Evolutionary conservation across 2,329 filamentous ascomycete genomes (phyloP), one percentile per base, ranked within the genome.

Genomic region (Ophiostoma pallidulum): DNA sequence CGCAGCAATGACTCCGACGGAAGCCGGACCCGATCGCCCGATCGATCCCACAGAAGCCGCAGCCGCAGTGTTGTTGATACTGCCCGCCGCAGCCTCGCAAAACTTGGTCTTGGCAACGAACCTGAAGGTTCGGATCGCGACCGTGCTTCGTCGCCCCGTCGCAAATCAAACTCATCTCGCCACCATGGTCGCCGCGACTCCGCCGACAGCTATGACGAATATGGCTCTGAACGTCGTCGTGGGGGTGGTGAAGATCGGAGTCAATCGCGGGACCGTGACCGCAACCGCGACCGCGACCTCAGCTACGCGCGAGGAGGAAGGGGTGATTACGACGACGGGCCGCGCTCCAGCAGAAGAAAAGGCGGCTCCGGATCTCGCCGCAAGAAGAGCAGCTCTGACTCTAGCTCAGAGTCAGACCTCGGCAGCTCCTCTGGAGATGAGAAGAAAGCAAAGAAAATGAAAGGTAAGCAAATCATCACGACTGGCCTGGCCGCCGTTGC

Each of bases 51-150:
- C 51, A 70, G 73, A 41, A 75, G 76, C 64, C 74, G 78, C 53
- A 82, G 79, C 66, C 77, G 78, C 52, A 82, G 78, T 59, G 72
- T 82, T n/a, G 77, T 80, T 8, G 78, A 82, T 59, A 69, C 69
- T 45, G 76, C 78, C 18, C 75, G 79, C 48, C 77, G 77, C 51
- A 71, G 77, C 46, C 66, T 83, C 32, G 77, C 78, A 54, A 80
- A 76, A 59, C 66, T 83, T 13, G 79, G 79, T 41, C 64, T 83
- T 29, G 77, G 77, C 44, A 74, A 65, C 46, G 72, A 64, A 9
- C 66, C 70, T 4, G 68, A 65, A 1, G 63, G 64, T 38, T 58
- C 59, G 24, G 59, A 61, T 33, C 48, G 48, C 29, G 59, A 61
- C 24, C 50, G 51, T 8, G 54, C 57, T 22, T 57, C 42, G 54